Evolutionary conservation across 2,329 filamentous ascomycete species (phyloP).

Genomic region (Aspergillus amoenus): DNA sequence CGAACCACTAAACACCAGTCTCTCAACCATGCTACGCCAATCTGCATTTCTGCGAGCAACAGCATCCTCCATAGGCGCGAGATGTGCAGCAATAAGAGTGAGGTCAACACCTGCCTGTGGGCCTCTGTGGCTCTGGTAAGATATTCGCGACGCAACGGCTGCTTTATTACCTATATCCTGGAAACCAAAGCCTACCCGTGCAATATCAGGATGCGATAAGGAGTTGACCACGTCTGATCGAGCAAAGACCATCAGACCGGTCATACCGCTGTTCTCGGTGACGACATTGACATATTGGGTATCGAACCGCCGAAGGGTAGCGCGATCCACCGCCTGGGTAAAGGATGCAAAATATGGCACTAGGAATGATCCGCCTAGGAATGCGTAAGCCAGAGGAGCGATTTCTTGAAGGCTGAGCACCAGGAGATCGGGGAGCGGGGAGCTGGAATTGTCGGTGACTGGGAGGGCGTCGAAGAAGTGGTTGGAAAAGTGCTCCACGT

Average conservation of each 20-base stretch:
- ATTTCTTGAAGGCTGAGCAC: constrained; percentile 80
- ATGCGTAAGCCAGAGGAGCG: constrained; percentile 77
- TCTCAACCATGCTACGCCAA: constrained; percentile 80
- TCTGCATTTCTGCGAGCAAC: constrained; percentile 76
- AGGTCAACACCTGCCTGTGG: constrained; percentile 59
- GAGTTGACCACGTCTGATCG: constrained; percentile 57
- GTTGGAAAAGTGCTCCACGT: constrained; percentile 67
- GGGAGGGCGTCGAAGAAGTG: constrained; percentile 65
- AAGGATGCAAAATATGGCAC: constrained; percentile 73
- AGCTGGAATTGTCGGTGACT: constrained; percentile 44
- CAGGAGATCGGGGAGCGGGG: constrained; percentile 64
- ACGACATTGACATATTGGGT: constrained; percentile 68
- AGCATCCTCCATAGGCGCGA: constrained; percentile 83
- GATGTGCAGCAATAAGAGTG: constrained; percentile 84
- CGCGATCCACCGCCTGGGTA: constrained; percentile 68
- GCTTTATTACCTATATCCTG: constrained; percentile 95
- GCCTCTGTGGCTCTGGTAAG: constrained; percentile 49
- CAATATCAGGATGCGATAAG: constrained; percentile 69
- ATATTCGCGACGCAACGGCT: constrained; percentile 74
- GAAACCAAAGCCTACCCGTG: constrained; percentile 79
- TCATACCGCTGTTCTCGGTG: constrained; percentile 80
- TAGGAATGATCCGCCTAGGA: constrained; percentile 80
- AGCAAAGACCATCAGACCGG: constrained; percentile 81
- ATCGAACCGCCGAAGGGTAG: constrained; percentile 51
- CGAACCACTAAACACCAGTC: constrained; percentile 66